Evolutionary conservation across 345 rosid genomes (phyloP), one percentile per base, ranked within the genome.

Genomic region (Orychophragmus violaceus): DNA sequence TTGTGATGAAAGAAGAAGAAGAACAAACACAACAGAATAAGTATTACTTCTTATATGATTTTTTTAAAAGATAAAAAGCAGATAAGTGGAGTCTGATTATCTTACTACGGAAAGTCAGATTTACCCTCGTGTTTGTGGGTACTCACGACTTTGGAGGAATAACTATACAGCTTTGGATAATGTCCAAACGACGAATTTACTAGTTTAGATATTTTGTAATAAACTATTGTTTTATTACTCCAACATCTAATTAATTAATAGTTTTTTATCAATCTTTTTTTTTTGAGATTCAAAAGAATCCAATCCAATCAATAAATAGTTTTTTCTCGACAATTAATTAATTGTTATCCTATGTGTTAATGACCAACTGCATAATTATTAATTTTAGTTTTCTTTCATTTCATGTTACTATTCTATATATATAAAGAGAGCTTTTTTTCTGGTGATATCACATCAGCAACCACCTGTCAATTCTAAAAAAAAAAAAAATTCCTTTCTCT

Each of bases 61-160:
- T 6, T 4, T 44, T n/a, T n/a, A n/a, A n/a, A n/a, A n/a, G n/a
- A n/a, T n/a, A n/a, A 64, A 64, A 56, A 36, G 65, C 35, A 58
- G 70, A 72, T 64, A 64, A 64, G 70, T 56, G 65, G 59, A 64
- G 70, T 64, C 33, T 64, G 65, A 64, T 57, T 64, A 57, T 72
- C 63, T 21, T 36, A 2, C 10, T 22, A 5, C 0, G 27, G 37
- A 72, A 71, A 18, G 46, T 46, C 66, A 1, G 14, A 19, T 25
- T 36, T 57, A 5, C 76, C 76, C 71, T 37, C 52, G 1, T 0
- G 22, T 54, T 54, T 60, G 27, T 69, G 35, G 67, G 45, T 50
- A 39, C 36, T 70, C 68, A 68, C 62, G 68, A 70, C 46, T 39
- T 60, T 28, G 17, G 23, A 14, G 2, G 19, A 4, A 6, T n/a